Base-by-base conservation (phyloP, 305 asterid genomes). In the Ilex paraguariensis region DNA sequence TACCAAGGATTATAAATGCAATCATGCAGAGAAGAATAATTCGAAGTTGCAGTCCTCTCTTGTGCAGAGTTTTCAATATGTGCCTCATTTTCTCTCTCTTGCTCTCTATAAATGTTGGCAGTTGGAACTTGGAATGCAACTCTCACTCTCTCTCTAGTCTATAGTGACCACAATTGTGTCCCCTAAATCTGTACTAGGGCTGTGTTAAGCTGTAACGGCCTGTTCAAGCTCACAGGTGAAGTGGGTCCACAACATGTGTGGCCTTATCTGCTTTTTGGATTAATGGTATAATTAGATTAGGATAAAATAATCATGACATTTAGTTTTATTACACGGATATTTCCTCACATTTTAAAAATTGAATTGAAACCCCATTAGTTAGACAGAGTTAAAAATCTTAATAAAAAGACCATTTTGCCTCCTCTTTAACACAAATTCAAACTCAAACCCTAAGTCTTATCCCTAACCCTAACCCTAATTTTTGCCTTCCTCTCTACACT, bases 131-230 rank as follows among this genome's bases (percentile, higher is more conserved):
- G 28, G 28, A 21, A 21, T 1, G 28, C 28, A 21, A 21, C 28
- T 21, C 28, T 21, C 28, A 21, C 28, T 21, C 28, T 21, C 28
- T 21, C 28, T 21, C 1, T 21, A 21, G 28, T 21, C 28, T 21
- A 21, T 21, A 21, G 28, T 21, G 28, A 21, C 28, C 28, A 21
- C 28, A 21, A 21, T 21, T 21, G 28, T 21, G 28, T 21, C 63
- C 82, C 81, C 66, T 70, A 87, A 78, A 71, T 77, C 80, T 78
- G 71, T 76, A 76, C 78, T 73, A 84, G 68, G 28, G 85, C 87
- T 66, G 77, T 72, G 81, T 78, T 81, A 82, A 81, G 86, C 76
- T 71, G 95, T 80, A 85, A 83, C 94, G 84, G 94, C 82, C 82
- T 88, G 89, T 75, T 81, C 72, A 66, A 77, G 76, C 31, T 14